phyloP scores from a whole-genome alignment of 345 rosid genomes.

The Populus euphratica region DNA sequence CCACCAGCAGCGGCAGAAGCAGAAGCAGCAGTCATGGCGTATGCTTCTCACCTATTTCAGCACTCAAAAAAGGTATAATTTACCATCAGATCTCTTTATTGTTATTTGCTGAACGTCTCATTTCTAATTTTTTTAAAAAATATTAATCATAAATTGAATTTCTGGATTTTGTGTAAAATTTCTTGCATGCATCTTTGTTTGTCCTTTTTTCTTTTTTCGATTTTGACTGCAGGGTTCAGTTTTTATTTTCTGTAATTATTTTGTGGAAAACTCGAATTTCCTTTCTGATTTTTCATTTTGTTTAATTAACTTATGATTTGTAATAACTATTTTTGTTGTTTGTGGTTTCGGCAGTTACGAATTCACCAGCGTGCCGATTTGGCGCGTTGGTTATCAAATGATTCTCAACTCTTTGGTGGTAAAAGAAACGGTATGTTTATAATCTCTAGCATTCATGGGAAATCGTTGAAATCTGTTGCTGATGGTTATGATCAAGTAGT shows the following conservation, averaged over 20 bases:
- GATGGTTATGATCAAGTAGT: neutral
- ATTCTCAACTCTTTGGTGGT: conserved; percentile 29
- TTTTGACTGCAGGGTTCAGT: no score
- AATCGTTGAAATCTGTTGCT: neutral
- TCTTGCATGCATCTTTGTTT: neutral
- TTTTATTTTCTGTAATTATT: no score
- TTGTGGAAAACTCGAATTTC: neutral
- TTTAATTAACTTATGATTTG: neutral
- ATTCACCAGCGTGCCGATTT: conserved; percentile 48
- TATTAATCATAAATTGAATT: neutral
- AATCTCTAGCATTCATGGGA: neutral
- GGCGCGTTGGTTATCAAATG: conserved; percentile 58
- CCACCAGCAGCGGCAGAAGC: no score
- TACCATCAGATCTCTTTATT: neutral
- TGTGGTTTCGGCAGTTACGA: conserved; percentile 47
- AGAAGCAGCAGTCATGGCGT: conserved; percentile 33
- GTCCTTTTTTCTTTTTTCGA: no score
- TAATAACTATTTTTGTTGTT: neutral
- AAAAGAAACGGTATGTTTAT: conserved; percentile 49
- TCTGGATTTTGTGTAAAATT: neutral
- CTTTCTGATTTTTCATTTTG: neutral
- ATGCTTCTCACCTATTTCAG: conserved; percentile 53
- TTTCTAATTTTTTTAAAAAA: neutral
- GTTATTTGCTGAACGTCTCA: neutral
- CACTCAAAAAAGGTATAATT: conserved; percentile 54